phyloP scores from a whole-genome alignment of 2,329 filamentous ascomycete species.

The Trichoderma hamatum region DNA sequence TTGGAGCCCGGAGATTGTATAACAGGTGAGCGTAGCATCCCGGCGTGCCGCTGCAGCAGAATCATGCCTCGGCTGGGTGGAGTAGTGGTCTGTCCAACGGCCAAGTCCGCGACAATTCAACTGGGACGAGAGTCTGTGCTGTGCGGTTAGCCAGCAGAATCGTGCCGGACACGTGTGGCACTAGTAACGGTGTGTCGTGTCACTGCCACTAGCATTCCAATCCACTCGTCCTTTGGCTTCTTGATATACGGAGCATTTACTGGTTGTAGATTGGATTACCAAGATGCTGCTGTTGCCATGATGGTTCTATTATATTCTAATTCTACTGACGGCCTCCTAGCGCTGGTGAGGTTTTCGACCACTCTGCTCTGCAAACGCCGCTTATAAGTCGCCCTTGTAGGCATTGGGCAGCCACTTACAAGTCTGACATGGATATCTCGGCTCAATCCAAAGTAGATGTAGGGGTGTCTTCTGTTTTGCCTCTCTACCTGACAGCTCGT shows the following conservation, averaged over 20 bases:
- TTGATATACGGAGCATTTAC: not conserved
- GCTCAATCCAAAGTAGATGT: not conserved
- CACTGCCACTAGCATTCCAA: not conserved
- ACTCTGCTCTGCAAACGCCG: not conserved
- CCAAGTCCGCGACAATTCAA: not conserved
- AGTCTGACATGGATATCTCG: not conserved
- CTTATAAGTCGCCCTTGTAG: not conserved
- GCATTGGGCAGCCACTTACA: not conserved
- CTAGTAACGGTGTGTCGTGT: not conserved
- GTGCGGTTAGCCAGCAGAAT: not conserved
- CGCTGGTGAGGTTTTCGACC: not conserved
- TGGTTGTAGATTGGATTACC: not conserved
- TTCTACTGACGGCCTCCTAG: not conserved
- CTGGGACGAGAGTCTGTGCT: not conserved
- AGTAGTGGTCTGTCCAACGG: not conserved
- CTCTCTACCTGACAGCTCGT: not conserved
- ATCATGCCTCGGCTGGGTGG: slow-evolving; percentile 15
- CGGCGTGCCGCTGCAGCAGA: not conserved
- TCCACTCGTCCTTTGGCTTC: not conserved
- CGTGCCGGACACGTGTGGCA: not conserved
- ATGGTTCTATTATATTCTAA: not conserved
- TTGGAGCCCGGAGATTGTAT: slow-evolving; percentile 15
- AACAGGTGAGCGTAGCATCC: slow-evolving; percentile 7
- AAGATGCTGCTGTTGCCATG: no score
- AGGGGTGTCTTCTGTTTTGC: not conserved